phyloP scores from a whole-genome alignment of 495 filamentous ascomycete genomes.

The Penicillium maclennaniae region DNA sequence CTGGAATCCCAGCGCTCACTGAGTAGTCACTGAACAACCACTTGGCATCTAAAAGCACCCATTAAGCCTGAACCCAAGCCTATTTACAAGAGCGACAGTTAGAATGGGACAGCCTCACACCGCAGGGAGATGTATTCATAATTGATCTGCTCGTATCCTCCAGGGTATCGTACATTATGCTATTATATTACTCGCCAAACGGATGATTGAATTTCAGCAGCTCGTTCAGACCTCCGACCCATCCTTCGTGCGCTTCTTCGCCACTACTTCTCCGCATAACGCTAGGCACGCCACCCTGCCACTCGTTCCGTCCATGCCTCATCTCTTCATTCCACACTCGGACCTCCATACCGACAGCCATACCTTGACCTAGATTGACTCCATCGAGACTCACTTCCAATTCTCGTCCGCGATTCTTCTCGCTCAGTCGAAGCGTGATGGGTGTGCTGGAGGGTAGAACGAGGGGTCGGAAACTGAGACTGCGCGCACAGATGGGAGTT shows the following conservation, averaged over 20 bases:
- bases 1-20: too few relatives aligned
- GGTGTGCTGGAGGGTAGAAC: constrained; percentile 82
- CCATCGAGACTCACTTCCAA: constrained; percentile 89
- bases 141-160: too few relatives aligned
- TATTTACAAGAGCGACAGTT: too few relatives aligned
- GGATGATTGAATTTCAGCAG: constrained; percentile 97
- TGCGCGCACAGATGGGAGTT: constrained; percentile 91
- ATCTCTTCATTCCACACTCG: constrained; percentile 79
- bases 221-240: constrained; percentile 94
- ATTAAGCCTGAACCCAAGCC: too few relatives aligned
- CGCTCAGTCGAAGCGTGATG: constrained; percentile 76
- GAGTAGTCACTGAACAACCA: too few relatives aligned
- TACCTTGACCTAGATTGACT: constrained; percentile 62
- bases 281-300: constrained; percentile 56
- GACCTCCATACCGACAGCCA: constrained; percentile 81
- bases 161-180: background rate
- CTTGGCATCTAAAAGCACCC: too few relatives aligned
- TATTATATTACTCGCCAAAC: constrained; percentile 66
- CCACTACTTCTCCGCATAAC: constrained; percentile 51
- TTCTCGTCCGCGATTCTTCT: constrained; percentile 77
- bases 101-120: too few relatives aligned
- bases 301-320: constrained; percentile 60
- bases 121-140: too few relatives aligned
- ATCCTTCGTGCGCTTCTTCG: constrained; percentile 71
- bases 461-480: constrained; percentile 84